Conservation (phyloP, 1,284 basidiomycete species). For the Apiotrichum akiyoshidainum region DNA sequence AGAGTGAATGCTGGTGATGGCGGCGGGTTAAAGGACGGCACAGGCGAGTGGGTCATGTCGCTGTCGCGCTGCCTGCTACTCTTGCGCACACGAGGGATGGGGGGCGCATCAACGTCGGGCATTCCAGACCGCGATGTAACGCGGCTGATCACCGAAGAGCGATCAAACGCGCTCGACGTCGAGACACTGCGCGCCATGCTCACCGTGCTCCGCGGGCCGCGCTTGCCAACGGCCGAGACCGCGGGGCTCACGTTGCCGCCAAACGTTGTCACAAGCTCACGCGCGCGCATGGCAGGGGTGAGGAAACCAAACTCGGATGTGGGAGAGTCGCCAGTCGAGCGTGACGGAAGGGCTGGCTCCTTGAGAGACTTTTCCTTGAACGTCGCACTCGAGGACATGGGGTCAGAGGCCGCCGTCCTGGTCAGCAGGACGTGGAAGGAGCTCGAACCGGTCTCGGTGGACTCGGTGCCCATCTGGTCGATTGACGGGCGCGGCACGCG, state of each 20-base stretch:
- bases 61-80: not conserved
- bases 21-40: not conserved
- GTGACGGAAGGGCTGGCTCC: not conserved
- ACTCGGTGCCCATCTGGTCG: not conserved
- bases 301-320: not conserved
- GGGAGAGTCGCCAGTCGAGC: not conserved
- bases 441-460: not conserved
- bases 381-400: constrained; percentile 5
- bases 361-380: not conserved
- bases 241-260: not conserved
- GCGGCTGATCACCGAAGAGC: not conserved
- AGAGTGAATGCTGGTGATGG: constrained; percentile 2
- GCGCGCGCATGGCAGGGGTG: not conserved
- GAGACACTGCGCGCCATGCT: not conserved
- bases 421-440: not conserved
- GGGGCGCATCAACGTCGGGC: not conserved
- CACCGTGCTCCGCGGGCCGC: not conserved
- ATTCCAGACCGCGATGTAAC: not conserved
- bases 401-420: not conserved
- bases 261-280: not conserved
- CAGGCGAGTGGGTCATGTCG: not conserved
- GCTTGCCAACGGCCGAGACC: not conserved
- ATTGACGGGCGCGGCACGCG: constrained; percentile 6
- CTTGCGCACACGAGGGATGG: not conserved
- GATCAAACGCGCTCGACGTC: not conserved